These are phyloP conservation scores for Boletus coccyginus DNA, from an alignment of 768 basidiomycete species.

Conservation along the genomic window DNA sequence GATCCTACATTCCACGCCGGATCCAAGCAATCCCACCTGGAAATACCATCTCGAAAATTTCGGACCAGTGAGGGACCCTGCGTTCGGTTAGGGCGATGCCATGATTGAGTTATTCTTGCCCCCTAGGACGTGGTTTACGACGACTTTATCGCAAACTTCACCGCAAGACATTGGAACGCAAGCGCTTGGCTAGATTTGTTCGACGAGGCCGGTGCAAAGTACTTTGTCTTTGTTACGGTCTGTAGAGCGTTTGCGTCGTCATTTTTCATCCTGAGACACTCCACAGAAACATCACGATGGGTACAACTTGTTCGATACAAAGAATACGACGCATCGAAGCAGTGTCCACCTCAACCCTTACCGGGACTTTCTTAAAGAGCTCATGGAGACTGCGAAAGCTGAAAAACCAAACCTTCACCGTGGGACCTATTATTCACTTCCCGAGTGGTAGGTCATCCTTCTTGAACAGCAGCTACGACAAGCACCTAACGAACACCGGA, in stretches of 20 bases:
- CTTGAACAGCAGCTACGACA: background rate
- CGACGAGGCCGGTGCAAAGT: constrained; percentile 56
- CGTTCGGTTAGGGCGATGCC: background rate
- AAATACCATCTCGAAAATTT: constrained; percentile 48
- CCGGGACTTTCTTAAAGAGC: constrained; percentile 49
- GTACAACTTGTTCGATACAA: constrained; percentile 54
- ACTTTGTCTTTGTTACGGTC: constrained; percentile 56
- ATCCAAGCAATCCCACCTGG: constrained; percentile 42
- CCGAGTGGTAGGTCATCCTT: constrained; percentile 43
- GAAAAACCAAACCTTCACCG: constrained; percentile 50
- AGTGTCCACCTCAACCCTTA: constrained; percentile 48
- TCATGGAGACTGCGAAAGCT: constrained; percentile 46
- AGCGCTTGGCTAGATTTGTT: constrained; percentile 55
- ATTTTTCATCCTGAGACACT: background rate
- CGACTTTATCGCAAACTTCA: constrained; percentile 56
- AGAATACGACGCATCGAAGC: constrained; percentile 49
- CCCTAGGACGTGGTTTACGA: constrained; percentile 49
- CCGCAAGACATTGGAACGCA: constrained; percentile 51
- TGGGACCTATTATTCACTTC: constrained; percentile 59
- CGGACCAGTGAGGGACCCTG: constrained; percentile 34
- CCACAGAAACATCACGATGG: constrained; percentile 62
- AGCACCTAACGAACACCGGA: background rate
- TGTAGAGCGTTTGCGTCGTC: constrained; percentile 4
- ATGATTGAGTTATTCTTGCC: background rate
- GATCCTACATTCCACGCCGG: constrained; percentile 37